Evolutionary conservation across 2,329 filamentous ascomycete species (phyloP), one percentile per base, ranked within the genome.

Genomic region (Bertia moriformis): DNA sequence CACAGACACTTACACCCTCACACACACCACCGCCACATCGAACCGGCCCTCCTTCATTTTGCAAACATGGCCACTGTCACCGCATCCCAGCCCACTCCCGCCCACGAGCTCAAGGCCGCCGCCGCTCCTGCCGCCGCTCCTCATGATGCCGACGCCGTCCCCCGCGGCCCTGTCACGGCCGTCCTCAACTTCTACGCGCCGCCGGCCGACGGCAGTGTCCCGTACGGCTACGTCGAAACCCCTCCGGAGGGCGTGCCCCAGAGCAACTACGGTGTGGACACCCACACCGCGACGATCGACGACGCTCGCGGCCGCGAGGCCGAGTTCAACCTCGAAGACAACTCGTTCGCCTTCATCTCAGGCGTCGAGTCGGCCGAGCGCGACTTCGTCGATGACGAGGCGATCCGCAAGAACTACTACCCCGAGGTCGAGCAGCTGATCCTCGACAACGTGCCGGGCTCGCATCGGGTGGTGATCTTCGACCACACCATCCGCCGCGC

Each of bases 401-500:
- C 10, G 15, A 35, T 35, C 10, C 10, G 17, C 7, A 7, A 7
- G 10, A 7, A 35, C 7, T 35, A 35, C 15, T 35, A 35, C 15
- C 32, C 32, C 10, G 32, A 35, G 15, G 17, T 15, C 10, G 32
- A 35, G 32, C 32, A 35, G 32, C 32, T 35, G 32, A 7, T 35
- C 24, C 24, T 29, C 24, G 10, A 10, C 24, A 29, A 29, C 24
- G 24, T 10, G 24, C n/a, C 10, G 24, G 10, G n/a, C 24, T 29
- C 10, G n/a, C 24, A 29, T n/a, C 24, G n/a, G 15, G 54, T 76
- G 45, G 66, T 71, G 58, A 73, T 78, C 50, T 79, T 78, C 49
- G 70, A 76, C 55, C 72, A 78, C 55, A 76, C 71, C 4, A 70
- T 79, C 47, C 65, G 66, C n/a, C 63, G 66, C 36, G 13, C 15